Conservation (phyloP, 768 basidiomycete genomes). For the Leccinellum albellum region DNA sequence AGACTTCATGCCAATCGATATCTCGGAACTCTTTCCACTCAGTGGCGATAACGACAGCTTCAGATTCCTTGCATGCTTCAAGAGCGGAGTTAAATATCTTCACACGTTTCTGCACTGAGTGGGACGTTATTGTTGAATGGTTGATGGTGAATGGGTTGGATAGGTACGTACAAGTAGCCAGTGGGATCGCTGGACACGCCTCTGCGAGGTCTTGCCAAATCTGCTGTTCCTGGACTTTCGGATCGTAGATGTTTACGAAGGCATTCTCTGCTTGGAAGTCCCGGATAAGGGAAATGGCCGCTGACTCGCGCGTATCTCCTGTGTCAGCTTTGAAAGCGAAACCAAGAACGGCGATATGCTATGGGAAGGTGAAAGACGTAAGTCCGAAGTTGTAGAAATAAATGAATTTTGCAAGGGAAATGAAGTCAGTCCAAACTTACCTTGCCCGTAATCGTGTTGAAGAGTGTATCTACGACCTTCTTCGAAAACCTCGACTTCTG, state of each 20-base stretch:
- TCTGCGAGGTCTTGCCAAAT: constrained; percentile 81
- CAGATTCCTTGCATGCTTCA: constrained; percentile 84
- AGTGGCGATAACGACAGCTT: constrained; percentile 93
- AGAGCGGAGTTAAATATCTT: constrained; percentile 72
- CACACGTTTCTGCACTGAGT: constrained; percentile 82
- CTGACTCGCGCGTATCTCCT: constrained; percentile 97
- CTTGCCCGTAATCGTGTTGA: constrained; percentile 97
- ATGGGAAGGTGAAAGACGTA: constrained; percentile 5
- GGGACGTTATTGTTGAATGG: neutral
- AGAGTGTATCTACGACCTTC: constrained; percentile 93
- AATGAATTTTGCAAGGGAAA: neutral
- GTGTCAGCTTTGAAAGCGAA: constrained; percentile 99
- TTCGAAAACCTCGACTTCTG: constrained; percentile 96
- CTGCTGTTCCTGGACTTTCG: constrained; percentile 79
- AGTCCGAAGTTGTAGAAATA: constrained; percentile 7
- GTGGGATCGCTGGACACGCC: constrained; percentile 58
- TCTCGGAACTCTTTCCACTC: constrained; percentile 97
- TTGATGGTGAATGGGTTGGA: neutral
- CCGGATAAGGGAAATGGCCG: constrained; percentile 89
- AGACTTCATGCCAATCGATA: constrained; percentile 87
- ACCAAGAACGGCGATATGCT: constrained; percentile 93
- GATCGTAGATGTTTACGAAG: constrained; percentile 85
- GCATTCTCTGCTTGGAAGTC: constrained; percentile 93
- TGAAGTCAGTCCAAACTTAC: constrained; percentile 35
- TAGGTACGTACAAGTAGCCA: constrained; percentile 60